A percentile compares a stretch with the other conserved stretches of the same genome.
Conservation (phyloP, 148 eudicot genomes). For the Chenopodium berlandieri region DNA sequence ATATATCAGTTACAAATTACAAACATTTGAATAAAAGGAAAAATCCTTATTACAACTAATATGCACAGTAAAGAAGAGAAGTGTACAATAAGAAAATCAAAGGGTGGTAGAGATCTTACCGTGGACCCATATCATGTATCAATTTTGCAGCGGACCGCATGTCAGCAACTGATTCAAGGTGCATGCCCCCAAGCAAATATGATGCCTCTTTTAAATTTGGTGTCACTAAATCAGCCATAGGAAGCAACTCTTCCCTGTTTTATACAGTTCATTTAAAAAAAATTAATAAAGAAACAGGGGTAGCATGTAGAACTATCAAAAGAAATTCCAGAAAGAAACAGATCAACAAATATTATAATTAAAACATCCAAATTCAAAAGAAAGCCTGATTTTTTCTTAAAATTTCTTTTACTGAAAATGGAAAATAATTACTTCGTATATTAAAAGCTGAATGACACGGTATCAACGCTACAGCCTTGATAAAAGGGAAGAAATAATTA, state of each 20-base stretch:
- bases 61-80: not conserved
- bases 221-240: conserved; percentile 80
- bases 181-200: conserved; percentile 64
- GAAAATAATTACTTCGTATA: not conserved
- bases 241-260: conserved; percentile 72
- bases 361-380: not conserved
- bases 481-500: not conserved
- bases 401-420: not conserved
- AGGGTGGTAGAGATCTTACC: conserved; percentile 39
- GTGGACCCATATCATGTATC: conserved; percentile 79
- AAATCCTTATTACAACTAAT: not conserved
- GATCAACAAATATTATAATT: not conserved
- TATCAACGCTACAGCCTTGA: not conserved
- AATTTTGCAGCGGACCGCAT: conserved; percentile 88
- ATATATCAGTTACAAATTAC: not conserved
- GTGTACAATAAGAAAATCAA: not conserved
- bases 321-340: not conserved
- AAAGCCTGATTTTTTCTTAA: not conserved
- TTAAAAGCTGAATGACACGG: not conserved
- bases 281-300: not conserved
- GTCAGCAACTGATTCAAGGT: conserved; percentile 65
- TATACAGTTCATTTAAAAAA: not conserved
- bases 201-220: conserved; percentile 94
- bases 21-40: not conserved
- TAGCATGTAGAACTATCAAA: not conserved